These are phyloP conservation scores for Rhodamnia rubescens DNA, from an alignment of 345 rosid species.

Conservation along the genomic window DNA sequence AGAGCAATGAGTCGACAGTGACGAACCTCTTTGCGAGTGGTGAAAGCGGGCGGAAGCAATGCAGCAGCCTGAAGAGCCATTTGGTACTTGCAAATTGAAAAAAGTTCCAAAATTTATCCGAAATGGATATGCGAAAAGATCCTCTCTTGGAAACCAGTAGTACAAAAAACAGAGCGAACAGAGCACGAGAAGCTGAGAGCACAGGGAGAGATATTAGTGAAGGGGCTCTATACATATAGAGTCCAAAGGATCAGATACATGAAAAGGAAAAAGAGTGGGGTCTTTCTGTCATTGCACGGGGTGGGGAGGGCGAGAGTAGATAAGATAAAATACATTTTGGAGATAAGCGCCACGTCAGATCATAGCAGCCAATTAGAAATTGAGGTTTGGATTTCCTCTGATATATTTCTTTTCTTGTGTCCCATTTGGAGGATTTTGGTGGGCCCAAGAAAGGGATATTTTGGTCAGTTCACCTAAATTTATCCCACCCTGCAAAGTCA, in stretches of 20 bases:
- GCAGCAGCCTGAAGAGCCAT: conserved; percentile 84
- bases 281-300: background rate
- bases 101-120: background rate
- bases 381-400: conserved; percentile 42
- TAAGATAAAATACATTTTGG: conserved; percentile 37
- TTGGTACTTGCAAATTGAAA: background rate
- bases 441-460: conserved; percentile 14
- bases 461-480: conserved; percentile 8
- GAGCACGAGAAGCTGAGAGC: background rate
- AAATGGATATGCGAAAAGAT: background rate
- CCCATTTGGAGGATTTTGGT: background rate
- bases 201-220: conserved; percentile 9
- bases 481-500: conserved; percentile 4
- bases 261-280: background rate
- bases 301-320: conserved; percentile 28
- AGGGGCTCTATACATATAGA: conserved; percentile 9
- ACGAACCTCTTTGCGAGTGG: conserved; percentile 52
- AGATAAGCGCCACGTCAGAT: conserved; percentile 37
- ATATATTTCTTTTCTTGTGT: background rate
- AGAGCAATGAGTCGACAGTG: background rate
- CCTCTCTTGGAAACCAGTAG: background rate
- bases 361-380: conserved; percentile 38
- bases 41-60: conserved; percentile 54
- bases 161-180: background rate
- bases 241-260: background rate